Evolutionary conservation across 2,329 filamentous ascomycete species (phyloP).

Genomic region (Talaromyces funiculosus): DNA sequence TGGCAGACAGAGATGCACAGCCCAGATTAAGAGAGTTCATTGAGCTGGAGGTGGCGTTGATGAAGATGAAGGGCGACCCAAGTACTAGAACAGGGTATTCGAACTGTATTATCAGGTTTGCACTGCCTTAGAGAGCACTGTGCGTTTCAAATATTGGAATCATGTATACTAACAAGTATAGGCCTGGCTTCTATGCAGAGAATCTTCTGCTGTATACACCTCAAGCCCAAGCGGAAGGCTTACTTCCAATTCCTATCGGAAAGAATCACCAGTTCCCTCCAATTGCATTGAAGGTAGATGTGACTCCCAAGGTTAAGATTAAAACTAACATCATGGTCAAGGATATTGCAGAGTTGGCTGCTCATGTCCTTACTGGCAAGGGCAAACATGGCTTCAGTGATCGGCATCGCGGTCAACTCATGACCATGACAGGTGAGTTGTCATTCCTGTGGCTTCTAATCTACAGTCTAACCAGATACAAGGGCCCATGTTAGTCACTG

Average conservation of each 20-base stretch:
- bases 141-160: background rate
- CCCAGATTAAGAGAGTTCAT: constrained; percentile 49
- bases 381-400: constrained; percentile 48
- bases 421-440: constrained; percentile 43
- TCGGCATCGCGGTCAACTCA: constrained; percentile 48
- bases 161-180: constrained; percentile 16
- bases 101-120: constrained; percentile 44
- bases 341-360: constrained; percentile 47
- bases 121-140: background rate
- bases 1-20: constrained; percentile 46
- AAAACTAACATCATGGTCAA: constrained; percentile 15
- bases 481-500: constrained; percentile 45
- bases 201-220: constrained; percentile 47
- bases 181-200: constrained; percentile 49
- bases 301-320: background rate
- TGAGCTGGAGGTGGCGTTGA: constrained; percentile 42
- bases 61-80: constrained; percentile 43
- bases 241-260: constrained; percentile 46
- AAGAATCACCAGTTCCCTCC: constrained; percentile 47
- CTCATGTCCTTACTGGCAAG: constrained; percentile 45
- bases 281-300: constrained; percentile 42
- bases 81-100: constrained; percentile 37
- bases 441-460: background rate
- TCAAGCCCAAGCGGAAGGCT: constrained; percentile 42
- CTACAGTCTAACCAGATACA: background rate